Percentiles rank a stretch among this genome's conserved stretches.
Evolutionary conservation across 305 asterid genomes (phyloP).

Genomic region (Solanum hybrid): DNA sequence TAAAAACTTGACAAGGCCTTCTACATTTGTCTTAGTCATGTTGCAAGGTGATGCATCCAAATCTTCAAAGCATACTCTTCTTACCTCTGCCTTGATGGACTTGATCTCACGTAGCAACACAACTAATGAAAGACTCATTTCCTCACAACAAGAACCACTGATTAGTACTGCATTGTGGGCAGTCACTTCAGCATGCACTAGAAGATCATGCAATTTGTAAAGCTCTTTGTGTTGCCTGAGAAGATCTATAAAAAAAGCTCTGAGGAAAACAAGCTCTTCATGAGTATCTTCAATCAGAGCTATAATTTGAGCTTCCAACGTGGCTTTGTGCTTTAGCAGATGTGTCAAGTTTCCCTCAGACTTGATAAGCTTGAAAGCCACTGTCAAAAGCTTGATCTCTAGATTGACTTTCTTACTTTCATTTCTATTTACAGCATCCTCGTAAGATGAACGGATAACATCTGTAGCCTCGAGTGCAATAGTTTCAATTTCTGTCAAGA

Average conservation of each 20-base stretch:
- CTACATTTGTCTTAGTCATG: background rate
- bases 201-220: background rate
- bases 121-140: background rate
- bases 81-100: background rate
- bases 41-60: background rate
- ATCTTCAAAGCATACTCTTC: background rate
- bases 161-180: background rate
- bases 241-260: background rate
- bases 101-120: background rate
- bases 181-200: background rate
- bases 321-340: background rate
- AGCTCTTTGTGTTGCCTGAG: background rate
- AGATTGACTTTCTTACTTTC: background rate
- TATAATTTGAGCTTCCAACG: background rate
- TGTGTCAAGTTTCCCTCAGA: background rate
- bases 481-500: background rate
- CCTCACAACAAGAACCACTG: background rate
- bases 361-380: background rate
- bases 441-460: background rate
- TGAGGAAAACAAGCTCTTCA: background rate
- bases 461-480: background rate
- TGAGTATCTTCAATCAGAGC: background rate
- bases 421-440: background rate
- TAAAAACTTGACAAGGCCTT: background rate
- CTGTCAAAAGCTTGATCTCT: background rate